Evolutionary conservation across 495 filamentous ascomycete genomes (phyloP), one percentile per base, ranked within the genome.

Genomic region (Penicillium alfredii): DNA sequence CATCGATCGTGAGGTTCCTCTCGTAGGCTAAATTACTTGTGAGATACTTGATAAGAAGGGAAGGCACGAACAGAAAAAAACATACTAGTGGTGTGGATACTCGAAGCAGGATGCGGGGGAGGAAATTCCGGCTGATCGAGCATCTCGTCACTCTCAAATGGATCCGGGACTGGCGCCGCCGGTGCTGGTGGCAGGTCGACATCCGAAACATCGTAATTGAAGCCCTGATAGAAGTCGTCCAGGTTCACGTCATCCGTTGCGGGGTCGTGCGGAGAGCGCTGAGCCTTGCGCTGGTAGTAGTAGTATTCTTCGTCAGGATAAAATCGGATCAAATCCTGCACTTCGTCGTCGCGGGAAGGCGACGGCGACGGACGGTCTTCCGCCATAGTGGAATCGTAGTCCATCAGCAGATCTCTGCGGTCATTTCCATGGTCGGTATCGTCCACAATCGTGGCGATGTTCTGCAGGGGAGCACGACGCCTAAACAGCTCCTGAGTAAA

Each of bases 1-100:
- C 63, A 13, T 67, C 63, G 13, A 71, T 56, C 7, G 56, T 67
- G 13, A 64, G 45, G 27, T 71, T 71, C 12, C 63, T 49, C 40
- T 71, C 66, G 16, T 60, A 56, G 12, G 60, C 65, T 69, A 35
- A n/a, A 32, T 18, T 20, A n/a, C n/a, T n/a, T 25, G 50, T 54
- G 40, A 53, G 35, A 6, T 2, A 8, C 17, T 42, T 18, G 14
- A 30, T 8, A 5, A 13, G 6, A n/a, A n/a, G n/a, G n/a, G n/a
- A n/a, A n/a, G n/a, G n/a, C n/a, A n/a, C n/a, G n/a, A n/a, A n/a
- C n/a, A n/a, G n/a, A n/a, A n/a, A n/a, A n/a, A n/a, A n/a, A n/a
- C 63, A 25, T 61, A 69, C 65, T 68, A 0, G 60, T 58, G 29
- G 52, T 58, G 38, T 64, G 60, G 12, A 60, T 44, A 17, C 56